phyloP scores from a whole-genome alignment of 768 basidiomycete genomes.

The Cyclocybe aegerita region DNA sequence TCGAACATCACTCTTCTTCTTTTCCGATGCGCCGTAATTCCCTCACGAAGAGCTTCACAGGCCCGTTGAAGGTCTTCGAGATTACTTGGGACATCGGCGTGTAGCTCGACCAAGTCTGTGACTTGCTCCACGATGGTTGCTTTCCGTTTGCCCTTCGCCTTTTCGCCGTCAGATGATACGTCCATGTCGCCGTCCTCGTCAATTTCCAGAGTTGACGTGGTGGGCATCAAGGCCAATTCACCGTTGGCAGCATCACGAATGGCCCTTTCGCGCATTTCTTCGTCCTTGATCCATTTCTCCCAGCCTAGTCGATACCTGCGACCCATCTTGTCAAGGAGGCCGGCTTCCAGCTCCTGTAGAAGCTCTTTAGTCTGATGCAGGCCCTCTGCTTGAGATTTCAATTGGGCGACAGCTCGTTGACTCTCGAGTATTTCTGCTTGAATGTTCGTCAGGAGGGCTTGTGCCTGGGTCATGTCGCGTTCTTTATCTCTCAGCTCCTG shows the following conservation, averaged over 20 bases:
- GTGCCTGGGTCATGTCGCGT: conserved; percentile 86
- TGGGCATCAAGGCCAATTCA: conserved; percentile 44
- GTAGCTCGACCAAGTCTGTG: conserved; percentile 59
- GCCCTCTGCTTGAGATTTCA: conserved; percentile 67
- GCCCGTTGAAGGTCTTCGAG: conserved; percentile 49
- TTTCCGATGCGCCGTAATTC: conserved; percentile 63
- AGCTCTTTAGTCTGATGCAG: conserved; percentile 58
- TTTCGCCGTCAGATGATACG: conserved; percentile 39
- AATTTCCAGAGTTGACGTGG: conserved; percentile 43
- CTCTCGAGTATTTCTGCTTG: conserved; percentile 89
- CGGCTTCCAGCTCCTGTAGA: conserved; percentile 62
- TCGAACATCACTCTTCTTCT: conserved; percentile 74
- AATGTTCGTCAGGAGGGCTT: conserved; percentile 81
- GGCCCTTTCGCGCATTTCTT: conserved; percentile 72
- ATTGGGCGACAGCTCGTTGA: conserved; percentile 69
- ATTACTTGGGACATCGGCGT: conserved; percentile 57
- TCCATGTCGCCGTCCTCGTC: conserved; percentile 46
- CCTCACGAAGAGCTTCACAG: conserved; percentile 64
- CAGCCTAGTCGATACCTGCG: conserved; percentile 81
- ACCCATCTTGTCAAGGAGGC: conserved; percentile 75
- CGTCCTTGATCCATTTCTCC: conserved; percentile 90
- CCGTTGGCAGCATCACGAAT: conserved; percentile 67
- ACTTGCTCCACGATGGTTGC: conserved; percentile 53
- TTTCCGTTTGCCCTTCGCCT: conserved; percentile 56
- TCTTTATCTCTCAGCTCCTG: conserved; percentile 91